Evolutionary conservation across 2,329 filamentous ascomycete species (phyloP).

Genomic region (Calycina herbarum): DNA sequence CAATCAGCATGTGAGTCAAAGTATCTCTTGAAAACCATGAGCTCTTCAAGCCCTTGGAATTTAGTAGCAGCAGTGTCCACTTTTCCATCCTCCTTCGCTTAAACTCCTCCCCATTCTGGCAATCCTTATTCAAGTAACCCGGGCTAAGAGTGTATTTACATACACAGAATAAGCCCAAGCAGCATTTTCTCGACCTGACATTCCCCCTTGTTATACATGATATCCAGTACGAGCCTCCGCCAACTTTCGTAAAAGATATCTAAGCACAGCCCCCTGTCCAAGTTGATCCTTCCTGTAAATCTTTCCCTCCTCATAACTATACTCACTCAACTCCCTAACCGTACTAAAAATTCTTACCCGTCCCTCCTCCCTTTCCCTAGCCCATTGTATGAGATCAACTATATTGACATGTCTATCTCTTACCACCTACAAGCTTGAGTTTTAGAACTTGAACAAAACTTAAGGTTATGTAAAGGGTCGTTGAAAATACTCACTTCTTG

Average conservation of each 20-base stretch:
- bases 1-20: too few species aligned
- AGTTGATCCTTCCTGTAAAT: background rate
- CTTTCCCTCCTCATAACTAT: background rate
- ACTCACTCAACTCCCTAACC: background rate
- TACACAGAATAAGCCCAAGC: too few species aligned
- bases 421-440: background rate
- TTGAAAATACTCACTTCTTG: constrained; percentile 12
- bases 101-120: too few species aligned
- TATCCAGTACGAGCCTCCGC: too few species aligned
- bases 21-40: too few species aligned
- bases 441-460: background rate
- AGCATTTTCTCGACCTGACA: too few species aligned
- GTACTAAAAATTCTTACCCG: background rate
- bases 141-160: too few species aligned
- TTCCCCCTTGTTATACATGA: too few species aligned
- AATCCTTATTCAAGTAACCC: too few species aligned
- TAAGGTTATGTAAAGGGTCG: background rate
- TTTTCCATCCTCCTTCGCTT: too few species aligned
- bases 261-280: background rate
- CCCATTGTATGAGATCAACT: constrained; percentile 18
- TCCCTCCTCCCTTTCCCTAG: constrained; percentile 10
- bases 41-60: too few species aligned
- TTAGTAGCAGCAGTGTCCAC: too few species aligned
- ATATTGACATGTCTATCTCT: constrained; percentile 17
- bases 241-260: background rate